phyloP scores from a whole-genome alignment of 208 protist species.

The Acanthamoeba triangularis region DNA sequence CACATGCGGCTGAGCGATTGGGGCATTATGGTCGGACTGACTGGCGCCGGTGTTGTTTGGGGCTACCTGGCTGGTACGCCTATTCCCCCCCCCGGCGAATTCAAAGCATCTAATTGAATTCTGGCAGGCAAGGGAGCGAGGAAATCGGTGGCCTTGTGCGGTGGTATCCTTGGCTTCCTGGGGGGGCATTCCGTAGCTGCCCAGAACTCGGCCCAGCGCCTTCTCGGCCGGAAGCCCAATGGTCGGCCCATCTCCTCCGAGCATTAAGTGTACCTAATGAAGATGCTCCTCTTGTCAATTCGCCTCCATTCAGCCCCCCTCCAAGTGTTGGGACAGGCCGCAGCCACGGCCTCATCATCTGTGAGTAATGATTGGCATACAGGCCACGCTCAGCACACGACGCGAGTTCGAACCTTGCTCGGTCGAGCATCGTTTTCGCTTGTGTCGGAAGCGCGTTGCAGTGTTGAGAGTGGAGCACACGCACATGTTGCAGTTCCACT shows the following conservation, averaged over 20 bases:
- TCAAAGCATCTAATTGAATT: not conserved
- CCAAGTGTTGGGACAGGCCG: too few relatives aligned
- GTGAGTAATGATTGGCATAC: too few relatives aligned
- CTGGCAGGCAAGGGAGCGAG: not conserved
- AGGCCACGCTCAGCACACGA: too few relatives aligned
- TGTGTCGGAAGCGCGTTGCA: too few relatives aligned
- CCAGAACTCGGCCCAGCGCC: not conserved
- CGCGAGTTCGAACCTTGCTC: too few relatives aligned
- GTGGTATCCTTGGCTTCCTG: not conserved
- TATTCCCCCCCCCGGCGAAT: not conserved
- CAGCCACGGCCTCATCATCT: too few relatives aligned
- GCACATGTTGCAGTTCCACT: too few relatives aligned
- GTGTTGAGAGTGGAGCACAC: too few relatives aligned
- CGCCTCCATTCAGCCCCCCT: too few relatives aligned
- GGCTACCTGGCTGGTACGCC: not conserved
- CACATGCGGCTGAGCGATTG: conserved; percentile 10
- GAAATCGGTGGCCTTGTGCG: not conserved
- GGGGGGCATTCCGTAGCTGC: not conserved
- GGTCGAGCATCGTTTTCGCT: too few relatives aligned
- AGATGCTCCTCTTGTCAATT: not conserved
- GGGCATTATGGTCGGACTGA: not conserved
- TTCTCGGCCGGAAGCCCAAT: not conserved
- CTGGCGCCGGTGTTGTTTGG: not conserved
- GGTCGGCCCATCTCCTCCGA: not conserved
- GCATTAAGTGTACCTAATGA: not conserved